These are phyloP conservation scores for Hirschfeldia incana DNA, from an alignment of 345 rosid species.

Conservation along the genomic window DNA sequence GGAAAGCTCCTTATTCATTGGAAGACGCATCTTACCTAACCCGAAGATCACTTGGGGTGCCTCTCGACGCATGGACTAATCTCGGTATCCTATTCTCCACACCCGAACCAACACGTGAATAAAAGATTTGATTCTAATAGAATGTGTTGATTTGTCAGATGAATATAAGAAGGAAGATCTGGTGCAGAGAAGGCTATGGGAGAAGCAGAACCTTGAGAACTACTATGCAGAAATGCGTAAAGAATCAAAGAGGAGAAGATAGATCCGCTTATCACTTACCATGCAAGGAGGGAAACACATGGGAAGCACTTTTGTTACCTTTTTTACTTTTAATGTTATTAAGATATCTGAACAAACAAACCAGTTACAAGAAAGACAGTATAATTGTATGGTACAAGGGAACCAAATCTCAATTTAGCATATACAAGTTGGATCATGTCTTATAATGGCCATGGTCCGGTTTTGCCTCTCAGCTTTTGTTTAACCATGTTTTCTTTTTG, in stretches of 20 bases:
- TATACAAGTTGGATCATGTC: conserved; percentile 28
- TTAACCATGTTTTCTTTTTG: background rate
- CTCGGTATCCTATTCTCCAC: conserved; percentile 51
- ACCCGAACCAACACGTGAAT: background rate
- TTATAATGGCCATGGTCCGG: conserved; percentile 15
- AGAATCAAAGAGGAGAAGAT: conserved; percentile 89
- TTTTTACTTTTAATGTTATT: conserved; percentile 20
- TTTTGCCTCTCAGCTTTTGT: conserved; percentile 23
- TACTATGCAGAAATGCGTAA: conserved; percentile 78
- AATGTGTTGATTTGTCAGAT: conserved; percentile 44
- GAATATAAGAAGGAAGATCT: conserved; percentile 77
- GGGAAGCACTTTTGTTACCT: conserved; percentile 25
- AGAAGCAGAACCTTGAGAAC: conserved; percentile 67
- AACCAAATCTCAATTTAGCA: conserved; percentile 18
- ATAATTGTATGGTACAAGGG: conserved; percentile 26
- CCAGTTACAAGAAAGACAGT: conserved; percentile 24
- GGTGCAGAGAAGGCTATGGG: conserved; percentile 70
- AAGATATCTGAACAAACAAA: conserved; percentile 14
- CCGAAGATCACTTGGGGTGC: conserved; percentile 57
- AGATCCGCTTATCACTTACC: conserved; percentile 28
- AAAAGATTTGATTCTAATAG: background rate
- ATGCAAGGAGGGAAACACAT: conserved; percentile 13
- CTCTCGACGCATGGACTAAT: conserved; percentile 70
- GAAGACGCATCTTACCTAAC: conserved; percentile 88
- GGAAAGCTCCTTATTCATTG: conserved; percentile 74